A percentile compares a stretch with the other conserved stretches of the same genome.
These are phyloP conservation scores for Mercurialis annua DNA, from an alignment of 345 rosid genomes.

Conservation along the genomic window DNA sequence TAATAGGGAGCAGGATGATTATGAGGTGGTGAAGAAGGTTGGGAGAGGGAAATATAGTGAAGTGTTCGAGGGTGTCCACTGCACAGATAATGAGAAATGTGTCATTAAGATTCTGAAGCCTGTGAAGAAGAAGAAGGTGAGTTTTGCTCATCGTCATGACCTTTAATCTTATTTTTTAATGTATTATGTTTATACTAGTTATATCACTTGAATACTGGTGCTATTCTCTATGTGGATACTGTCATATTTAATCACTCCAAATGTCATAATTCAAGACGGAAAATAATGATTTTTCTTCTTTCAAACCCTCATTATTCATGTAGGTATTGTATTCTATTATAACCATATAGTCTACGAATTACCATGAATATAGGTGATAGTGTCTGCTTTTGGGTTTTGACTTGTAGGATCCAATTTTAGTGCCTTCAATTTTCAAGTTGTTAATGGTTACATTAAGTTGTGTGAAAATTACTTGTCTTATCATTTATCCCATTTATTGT, in stretches of 20 bases:
- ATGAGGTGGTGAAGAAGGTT: slow-evolving; percentile 93
- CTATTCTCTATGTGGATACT: neutral
- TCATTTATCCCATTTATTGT: too few relatives aligned
- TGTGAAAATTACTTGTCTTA: too few relatives aligned
- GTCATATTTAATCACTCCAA: neutral
- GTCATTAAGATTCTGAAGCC: slow-evolving; percentile 95
- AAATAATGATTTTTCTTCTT: too few relatives aligned
- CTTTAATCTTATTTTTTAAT: neutral
- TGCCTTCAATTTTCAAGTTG: neutral
- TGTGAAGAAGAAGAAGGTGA: slow-evolving; percentile 97
- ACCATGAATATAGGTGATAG: neutral
- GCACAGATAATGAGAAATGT: slow-evolving; percentile 76
- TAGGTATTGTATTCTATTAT: too few relatives aligned
- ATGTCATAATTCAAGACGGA: neutral
- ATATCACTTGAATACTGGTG: neutral
- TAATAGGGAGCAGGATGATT: slow-evolving; percentile 85
- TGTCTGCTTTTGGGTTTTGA: neutral
- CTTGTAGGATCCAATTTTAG: neutral
- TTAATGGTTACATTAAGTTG: too few relatives aligned
- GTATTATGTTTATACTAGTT: too few relatives aligned
- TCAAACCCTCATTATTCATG: too few relatives aligned
- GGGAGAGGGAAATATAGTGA: slow-evolving; percentile 98
- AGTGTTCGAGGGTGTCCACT: slow-evolving; percentile 89
- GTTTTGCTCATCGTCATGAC: neutral
- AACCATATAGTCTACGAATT: too few relatives aligned